A percentile compares a stretch with the other conserved stretches of the same genome.
These are phyloP conservation scores for Pyrenochaeta sp. DNA, from an alignment of 2,329 filamentous ascomycete species.

Conservation along the genomic window DNA sequence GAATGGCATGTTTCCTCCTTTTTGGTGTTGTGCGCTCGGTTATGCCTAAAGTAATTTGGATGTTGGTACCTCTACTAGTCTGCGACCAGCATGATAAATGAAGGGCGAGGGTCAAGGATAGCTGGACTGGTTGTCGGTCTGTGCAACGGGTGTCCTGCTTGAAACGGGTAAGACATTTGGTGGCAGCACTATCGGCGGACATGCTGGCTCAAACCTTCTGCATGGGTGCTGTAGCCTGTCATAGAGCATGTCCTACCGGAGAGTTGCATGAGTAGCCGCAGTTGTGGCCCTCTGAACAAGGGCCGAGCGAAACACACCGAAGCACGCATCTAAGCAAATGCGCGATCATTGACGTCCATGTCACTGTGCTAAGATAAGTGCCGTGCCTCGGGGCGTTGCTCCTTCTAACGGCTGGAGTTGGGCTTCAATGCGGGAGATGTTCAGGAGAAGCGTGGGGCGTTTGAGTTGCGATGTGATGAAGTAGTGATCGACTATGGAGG, in stretches of 20 bases:
- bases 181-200: slow-evolving; percentile 18
- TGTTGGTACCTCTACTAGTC: slow-evolving; percentile 4
- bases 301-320: slow-evolving; percentile 24
- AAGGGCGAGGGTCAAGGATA: slow-evolving; percentile 12
- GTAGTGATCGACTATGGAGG: slow-evolving; percentile 13
- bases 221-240: slow-evolving; percentile 21
- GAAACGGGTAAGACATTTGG: slow-evolving; percentile 20
- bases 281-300: slow-evolving; percentile 19
- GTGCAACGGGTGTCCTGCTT: slow-evolving; percentile 24
- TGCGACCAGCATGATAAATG: slow-evolving; percentile 9
- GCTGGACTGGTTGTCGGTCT: slow-evolving; percentile 17
- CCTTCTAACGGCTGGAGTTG: slow-evolving; percentile 22
- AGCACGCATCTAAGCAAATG: slow-evolving; percentile 7
- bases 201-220: slow-evolving; percentile 18
- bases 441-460: slow-evolving; percentile 14
- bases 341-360: slow-evolving; percentile 20
- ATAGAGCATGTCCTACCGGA: slow-evolving; percentile 26
- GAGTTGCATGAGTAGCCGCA: slow-evolving; percentile 28
- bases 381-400: slow-evolving; percentile 23
- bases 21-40: slow-evolving; percentile 3
- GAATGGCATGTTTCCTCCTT: slow-evolving; percentile 9
- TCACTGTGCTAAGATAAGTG: slow-evolving; percentile 22
- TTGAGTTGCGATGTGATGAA: slow-evolving; percentile 11
- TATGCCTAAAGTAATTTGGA: slow-evolving; percentile 14
- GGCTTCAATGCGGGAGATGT: slow-evolving; percentile 19